A percentile compares a stretch with the other conserved stretches of the same genome.
Evolutionary conservation across 2,329 filamentous ascomycete genomes (phyloP).

Genomic region (Epicoccum sorghinum): DNA sequence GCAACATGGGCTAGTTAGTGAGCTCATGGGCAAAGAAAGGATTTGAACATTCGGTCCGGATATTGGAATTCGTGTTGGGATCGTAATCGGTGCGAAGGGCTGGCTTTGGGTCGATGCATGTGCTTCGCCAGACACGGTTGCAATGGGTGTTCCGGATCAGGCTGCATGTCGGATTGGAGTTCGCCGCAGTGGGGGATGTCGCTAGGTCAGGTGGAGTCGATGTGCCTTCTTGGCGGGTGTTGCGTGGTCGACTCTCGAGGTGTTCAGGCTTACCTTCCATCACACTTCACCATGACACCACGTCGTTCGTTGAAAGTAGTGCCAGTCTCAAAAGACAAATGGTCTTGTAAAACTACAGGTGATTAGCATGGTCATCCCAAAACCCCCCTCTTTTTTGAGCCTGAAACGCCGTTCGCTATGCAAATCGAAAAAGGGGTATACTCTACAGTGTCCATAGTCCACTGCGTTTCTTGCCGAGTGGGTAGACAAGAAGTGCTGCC

Average conservation of each 20-base stretch:
- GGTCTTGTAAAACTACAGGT: constrained; percentile 20
- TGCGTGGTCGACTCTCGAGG: not conserved
- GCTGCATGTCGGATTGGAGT: not conserved
- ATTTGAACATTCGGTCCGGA: too few species aligned
- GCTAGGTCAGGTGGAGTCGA: not conserved
- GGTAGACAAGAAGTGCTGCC: constrained; percentile 56
- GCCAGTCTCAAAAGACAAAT: constrained; percentile 5
- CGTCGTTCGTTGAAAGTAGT: constrained; percentile 1
- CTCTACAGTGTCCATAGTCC: constrained; percentile 42
- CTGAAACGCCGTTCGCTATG: constrained; percentile 28
- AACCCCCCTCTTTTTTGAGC: constrained; percentile 15
- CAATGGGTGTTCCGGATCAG: not conserved
- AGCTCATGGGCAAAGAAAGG: too few species aligned
- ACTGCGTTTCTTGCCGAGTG: constrained; percentile 55
- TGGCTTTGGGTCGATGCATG: not conserved
- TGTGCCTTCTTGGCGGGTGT: not conserved
- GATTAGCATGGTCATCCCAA: constrained; percentile 22
- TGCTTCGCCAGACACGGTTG: not conserved
- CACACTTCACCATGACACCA: constrained; percentile 18
- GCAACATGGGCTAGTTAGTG: too few species aligned
- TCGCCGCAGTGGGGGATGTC: not conserved
- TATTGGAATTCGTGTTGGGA: not conserved
- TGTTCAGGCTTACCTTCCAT: constrained; percentile 11
- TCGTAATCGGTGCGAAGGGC: not conserved
- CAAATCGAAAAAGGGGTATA: constrained; percentile 24